Percentiles rank a stretch among this genome's conserved stretches.
Conservation (phyloP, 1,284 basidiomycete genomes). For the Trichosporon sp. region DNA sequence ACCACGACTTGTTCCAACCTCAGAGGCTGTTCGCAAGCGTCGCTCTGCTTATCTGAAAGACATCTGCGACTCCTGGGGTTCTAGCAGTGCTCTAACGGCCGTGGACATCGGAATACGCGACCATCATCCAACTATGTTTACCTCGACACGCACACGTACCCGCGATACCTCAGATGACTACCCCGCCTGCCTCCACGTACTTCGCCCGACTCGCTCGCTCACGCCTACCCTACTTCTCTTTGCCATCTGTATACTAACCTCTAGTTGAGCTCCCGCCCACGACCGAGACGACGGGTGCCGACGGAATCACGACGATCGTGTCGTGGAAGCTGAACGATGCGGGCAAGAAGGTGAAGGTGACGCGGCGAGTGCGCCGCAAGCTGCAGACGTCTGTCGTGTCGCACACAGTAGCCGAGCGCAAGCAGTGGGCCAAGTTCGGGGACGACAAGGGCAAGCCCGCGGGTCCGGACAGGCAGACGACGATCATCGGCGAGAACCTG, state of each 20-base stretch:
- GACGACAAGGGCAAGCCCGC: slow-evolving; percentile 79
- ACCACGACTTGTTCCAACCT: too few relatives aligned
- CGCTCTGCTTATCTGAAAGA: neutral
- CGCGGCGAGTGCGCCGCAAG: slow-evolving; percentile 76
- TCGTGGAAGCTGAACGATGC: slow-evolving; percentile 85
- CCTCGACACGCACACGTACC: too few relatives aligned
- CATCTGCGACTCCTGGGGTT: too few relatives aligned
- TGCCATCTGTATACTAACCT: neutral
- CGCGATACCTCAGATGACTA: too few relatives aligned
- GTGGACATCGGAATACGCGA: too few relatives aligned
- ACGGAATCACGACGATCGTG: slow-evolving; percentile 78
- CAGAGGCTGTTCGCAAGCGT: neutral
- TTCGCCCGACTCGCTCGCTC: neutral
- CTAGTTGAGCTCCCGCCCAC: slow-evolving; percentile 34
- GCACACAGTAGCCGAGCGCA: slow-evolving; percentile 85
- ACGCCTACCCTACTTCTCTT: neutral
- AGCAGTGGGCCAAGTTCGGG: slow-evolving; percentile 93
- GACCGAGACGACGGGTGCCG: slow-evolving; percentile 70
- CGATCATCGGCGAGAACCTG: slow-evolving; percentile 90
- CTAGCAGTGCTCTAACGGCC: too few relatives aligned
- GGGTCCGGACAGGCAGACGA: slow-evolving; percentile 90
- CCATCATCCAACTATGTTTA: too few relatives aligned
- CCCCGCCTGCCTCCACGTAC: too few relatives aligned
- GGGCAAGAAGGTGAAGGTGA: slow-evolving; percentile 89
- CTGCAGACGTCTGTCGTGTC: slow-evolving; percentile 90